Conservation (phyloP, 805 yeast genomes). For the Cyberlindnera maclurae region DNA sequence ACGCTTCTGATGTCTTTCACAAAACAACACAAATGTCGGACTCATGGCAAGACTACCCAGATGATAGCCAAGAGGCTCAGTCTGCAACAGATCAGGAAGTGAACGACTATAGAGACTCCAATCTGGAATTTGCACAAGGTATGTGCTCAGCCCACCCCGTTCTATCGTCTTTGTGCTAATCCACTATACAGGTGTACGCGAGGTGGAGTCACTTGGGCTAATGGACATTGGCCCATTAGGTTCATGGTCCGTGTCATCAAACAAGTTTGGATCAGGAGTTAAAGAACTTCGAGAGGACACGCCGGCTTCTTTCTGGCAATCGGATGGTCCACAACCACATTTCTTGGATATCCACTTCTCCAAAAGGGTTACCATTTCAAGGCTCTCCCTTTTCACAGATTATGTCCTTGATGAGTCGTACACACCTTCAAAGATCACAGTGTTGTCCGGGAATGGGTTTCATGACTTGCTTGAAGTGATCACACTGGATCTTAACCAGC, state of each 20-base stretch:
- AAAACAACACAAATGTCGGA: conserved; percentile 17
- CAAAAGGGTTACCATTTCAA: conserved; percentile 61
- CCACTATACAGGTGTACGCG: conserved; percentile 37
- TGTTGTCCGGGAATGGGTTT: conserved; percentile 71
- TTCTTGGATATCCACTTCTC: conserved; percentile 70
- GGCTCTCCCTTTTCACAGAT: conserved; percentile 68
- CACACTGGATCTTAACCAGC: conserved; percentile 50
- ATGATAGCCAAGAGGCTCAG: conserved; percentile 9
- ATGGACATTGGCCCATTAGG: conserved; percentile 77
- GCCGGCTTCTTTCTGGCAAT: conserved; percentile 82
- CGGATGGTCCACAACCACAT: conserved; percentile 92
- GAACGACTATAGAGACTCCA: conserved; percentile 5
- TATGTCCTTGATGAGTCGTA: conserved; percentile 78
- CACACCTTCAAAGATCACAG: conserved; percentile 67
- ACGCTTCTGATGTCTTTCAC: neutral
- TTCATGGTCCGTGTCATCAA: conserved; percentile 76
- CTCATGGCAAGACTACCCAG: conserved; percentile 25
- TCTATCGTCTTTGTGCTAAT: neutral
- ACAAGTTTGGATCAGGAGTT: conserved; percentile 66
- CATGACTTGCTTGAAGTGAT: conserved; percentile 70
- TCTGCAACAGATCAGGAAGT: conserved; percentile 1
- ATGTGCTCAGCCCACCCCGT: neutral
- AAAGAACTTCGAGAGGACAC: conserved; percentile 66
- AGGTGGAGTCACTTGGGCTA: conserved; percentile 50
- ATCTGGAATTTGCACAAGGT: conserved; percentile 16